Conservation (phyloP, 1,139 yeast species). For the Meyerozyma athensensis region DNA sequence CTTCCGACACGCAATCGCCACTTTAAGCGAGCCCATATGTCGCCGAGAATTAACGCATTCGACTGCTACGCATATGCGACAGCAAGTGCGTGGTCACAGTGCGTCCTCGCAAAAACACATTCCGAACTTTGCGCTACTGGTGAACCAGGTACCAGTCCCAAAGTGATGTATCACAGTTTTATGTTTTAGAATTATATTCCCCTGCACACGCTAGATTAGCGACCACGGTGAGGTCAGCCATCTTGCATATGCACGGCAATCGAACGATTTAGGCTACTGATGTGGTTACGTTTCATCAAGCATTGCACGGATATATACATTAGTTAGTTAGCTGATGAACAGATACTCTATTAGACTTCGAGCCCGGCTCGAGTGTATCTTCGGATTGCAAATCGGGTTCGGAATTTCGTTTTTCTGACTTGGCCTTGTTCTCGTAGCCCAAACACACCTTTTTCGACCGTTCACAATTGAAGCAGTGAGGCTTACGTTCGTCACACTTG, state of each 20-base stretch:
- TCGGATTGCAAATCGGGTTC: neutral
- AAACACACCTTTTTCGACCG: slow-evolving; percentile 64
- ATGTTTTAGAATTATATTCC: neutral
- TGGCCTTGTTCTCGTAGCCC: slow-evolving; percentile 46
- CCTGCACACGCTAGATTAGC: slow-evolving; percentile 4
- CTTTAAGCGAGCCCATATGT: too few species aligned
- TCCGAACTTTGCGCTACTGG: too few species aligned
- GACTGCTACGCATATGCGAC: too few species aligned
- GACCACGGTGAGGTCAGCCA: neutral
- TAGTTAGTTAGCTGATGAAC: slow-evolving; percentile 1
- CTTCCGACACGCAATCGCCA: too few species aligned
- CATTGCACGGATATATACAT: neutral
- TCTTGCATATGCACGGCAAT: slow-evolving; percentile 1
- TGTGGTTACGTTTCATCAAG: neutral
- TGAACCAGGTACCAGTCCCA: too few species aligned
- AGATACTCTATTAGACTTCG: slow-evolving; percentile 3
- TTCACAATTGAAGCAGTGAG: slow-evolving; percentile 69
- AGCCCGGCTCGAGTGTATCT: slow-evolving; percentile 2
- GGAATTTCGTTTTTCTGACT: neutral
- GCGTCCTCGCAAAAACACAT: too few species aligned
- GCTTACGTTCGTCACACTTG: slow-evolving; percentile 45
- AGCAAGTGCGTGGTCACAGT: too few species aligned
- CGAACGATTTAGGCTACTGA: neutral
- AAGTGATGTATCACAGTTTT: too few species aligned
- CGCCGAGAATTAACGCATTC: too few species aligned